phyloP scores from a whole-genome alignment of 495 filamentous ascomycete species.

The Neurospora sp. region DNA sequence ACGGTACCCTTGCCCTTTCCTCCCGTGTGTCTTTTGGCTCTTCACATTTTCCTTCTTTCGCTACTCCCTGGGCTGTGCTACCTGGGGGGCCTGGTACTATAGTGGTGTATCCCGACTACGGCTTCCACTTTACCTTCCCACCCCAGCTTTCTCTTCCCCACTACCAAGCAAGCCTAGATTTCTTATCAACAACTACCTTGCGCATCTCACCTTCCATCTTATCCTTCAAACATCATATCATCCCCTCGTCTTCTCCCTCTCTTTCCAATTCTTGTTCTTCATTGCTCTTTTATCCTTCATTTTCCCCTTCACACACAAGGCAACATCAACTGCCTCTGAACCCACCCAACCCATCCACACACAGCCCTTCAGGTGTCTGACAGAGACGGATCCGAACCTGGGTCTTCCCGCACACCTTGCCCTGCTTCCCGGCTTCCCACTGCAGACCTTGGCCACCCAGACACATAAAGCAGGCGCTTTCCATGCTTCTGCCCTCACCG shows the following conservation, averaged over 20 bases:
- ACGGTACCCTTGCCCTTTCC: background rate
- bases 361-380: background rate
- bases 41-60: background rate
- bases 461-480: conserved; percentile 19
- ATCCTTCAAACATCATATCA: background rate
- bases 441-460: conserved; percentile 11
- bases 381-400: background rate
- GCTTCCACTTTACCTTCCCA: background rate
- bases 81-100: background rate
- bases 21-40: background rate
- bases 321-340: background rate
- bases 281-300: background rate
- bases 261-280: background rate
- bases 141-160: background rate
- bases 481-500: conserved; percentile 20
- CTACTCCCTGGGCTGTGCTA: background rate
- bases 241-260: background rate
- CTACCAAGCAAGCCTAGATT: background rate
- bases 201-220: background rate
- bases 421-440: conserved; percentile 6
- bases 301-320: background rate
- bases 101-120: background rate
- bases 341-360: background rate
- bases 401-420: background rate
- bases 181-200: background rate